phyloP scores from a whole-genome alignment of 371 early-diverging fungal genomes.

The Apophysomyces trapeziformis region DNA sequence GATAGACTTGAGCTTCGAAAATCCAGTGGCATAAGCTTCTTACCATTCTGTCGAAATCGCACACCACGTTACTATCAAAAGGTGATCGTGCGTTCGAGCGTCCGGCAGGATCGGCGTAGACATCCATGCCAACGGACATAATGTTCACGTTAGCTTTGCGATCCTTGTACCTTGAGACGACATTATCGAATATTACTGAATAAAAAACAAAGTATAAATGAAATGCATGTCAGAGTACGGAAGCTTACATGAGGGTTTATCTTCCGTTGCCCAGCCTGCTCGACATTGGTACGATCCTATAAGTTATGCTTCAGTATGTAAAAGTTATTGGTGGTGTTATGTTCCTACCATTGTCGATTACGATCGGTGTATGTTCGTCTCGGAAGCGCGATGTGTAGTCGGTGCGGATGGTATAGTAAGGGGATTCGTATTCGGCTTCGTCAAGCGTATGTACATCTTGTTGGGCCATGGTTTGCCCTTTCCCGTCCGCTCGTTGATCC shows the following conservation, averaged over 20 bases:
- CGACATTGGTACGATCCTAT: conserved; percentile 79
- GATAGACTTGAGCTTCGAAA: neutral
- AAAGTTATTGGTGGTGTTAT: too few species aligned
- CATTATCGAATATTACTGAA: conserved; percentile 80
- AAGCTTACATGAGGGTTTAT: conserved; percentile 61
- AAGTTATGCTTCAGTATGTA: neutral
- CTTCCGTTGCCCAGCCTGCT: conserved; percentile 84
- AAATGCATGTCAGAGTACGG: too few species aligned
- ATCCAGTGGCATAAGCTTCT: neutral
- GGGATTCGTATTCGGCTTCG: conserved; percentile 26
- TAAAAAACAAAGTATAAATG: neutral
- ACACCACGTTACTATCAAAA: conserved; percentile 76
- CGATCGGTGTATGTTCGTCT: conserved; percentile 44
- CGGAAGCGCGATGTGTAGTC: conserved; percentile 15
- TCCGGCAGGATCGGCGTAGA: conserved; percentile 70
- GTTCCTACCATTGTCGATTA: conserved; percentile 67
- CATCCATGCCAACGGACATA: conserved; percentile 79
- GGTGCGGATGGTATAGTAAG: conserved; percentile 20
- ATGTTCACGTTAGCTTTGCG: conserved; percentile 63
- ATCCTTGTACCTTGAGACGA: conserved; percentile 82
- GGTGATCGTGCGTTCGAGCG: conserved; percentile 72
- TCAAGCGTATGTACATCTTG: conserved; percentile 24
- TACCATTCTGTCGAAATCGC: conserved; percentile 75
- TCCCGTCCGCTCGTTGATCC: neutral
- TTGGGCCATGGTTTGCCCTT: conserved; percentile 9